Evolutionary conservation across 495 filamentous ascomycete genomes (phyloP), one percentile per base, ranked within the genome.

Genomic region (Hyaloscypha hepaticicola): DNA sequence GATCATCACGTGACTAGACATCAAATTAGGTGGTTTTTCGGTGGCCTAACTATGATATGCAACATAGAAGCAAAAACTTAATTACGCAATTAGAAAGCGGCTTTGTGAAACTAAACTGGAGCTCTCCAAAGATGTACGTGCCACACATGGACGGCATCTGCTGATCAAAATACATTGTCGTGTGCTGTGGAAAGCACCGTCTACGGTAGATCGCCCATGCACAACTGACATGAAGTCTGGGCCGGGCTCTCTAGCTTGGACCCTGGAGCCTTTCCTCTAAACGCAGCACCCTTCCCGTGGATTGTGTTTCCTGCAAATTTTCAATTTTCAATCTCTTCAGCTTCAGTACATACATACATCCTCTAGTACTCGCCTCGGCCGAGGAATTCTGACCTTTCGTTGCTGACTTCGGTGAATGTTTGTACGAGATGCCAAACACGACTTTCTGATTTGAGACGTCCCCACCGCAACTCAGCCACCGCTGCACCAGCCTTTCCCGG

Each of bases 351-450:
- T 1, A 1, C 19, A 14, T 45, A 16, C 38, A 19, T 45, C 38
- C 38, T 19, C 14, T 11, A 3, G 4, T 11, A 4, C 19, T 45
- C 38, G 38, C 16, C 38, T 45, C 38, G 5, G 38, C 16, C 38
- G 16, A 14, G 38, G 16, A 16, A 19, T 45, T 45, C 38, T 45
- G 50, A 9, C n/a, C 1, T 53, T 27, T 27, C 50, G n/a, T n/a
- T 27, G 28, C 53, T 57, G 9, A 57, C 53, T 57, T n/a, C 53
- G 53, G 19, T 33, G 53, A 33, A 41, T 55, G 28, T 63, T 61
- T 61, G 58, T 53, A 33, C 61, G 57, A 57, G 50, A 66, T 65
- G 63, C 63, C 57, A 65, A 60, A 65, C 57, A 65, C 55, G 26
- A 45, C 14, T 33, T 33, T 45, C 51, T 33, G 25, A 38, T 14